Conservation (phyloP, 257 asterid species). For the Gentiana macrophylla region DNA sequence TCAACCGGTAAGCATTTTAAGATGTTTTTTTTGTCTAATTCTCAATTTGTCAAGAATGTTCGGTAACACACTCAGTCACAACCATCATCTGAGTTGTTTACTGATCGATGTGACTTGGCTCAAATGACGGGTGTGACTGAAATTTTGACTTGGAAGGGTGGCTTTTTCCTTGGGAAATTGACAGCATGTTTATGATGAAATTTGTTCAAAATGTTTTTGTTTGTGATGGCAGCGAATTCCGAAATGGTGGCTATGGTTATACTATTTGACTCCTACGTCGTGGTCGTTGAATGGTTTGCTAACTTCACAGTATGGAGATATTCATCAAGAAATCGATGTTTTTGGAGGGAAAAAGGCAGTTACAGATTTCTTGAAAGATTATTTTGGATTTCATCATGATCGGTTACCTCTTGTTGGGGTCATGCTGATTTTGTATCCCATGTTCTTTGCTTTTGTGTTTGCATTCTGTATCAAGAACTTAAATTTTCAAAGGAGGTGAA, state of each 20-base stretch:
- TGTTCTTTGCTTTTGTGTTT: slow-evolving; percentile 15
- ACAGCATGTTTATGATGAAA: too few relatives aligned
- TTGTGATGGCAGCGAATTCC: slow-evolving; percentile 17
- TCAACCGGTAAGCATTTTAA: slow-evolving; percentile 27
- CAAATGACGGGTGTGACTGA: too few relatives aligned
- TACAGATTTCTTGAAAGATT: slow-evolving; percentile 11
- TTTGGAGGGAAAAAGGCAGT: slow-evolving; percentile 16
- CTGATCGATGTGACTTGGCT: too few relatives aligned
- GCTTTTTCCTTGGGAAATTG: too few relatives aligned
- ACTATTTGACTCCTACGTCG: slow-evolving; percentile 13
- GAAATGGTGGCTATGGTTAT: slow-evolving; percentile 21
- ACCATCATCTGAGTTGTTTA: background rate
- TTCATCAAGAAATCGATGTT: slow-evolving; percentile 7
- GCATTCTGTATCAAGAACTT: slow-evolving; percentile 16
- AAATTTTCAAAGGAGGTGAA: slow-evolving; percentile 21
- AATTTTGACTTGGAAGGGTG: too few relatives aligned
- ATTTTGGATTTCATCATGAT: slow-evolving; percentile 11
- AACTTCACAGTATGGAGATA: slow-evolving; percentile 22
- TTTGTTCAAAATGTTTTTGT: background rate
- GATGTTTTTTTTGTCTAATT: background rate
- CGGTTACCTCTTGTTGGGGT: slow-evolving; percentile 20
- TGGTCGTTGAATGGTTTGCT: slow-evolving; percentile 19
- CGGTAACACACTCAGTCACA: background rate
- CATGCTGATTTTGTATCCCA: slow-evolving; percentile 9
- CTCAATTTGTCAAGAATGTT: background rate